Conservation (phyloP, 202 grass and related monocot genomes). For the Alloteropsis angusta region DNA sequence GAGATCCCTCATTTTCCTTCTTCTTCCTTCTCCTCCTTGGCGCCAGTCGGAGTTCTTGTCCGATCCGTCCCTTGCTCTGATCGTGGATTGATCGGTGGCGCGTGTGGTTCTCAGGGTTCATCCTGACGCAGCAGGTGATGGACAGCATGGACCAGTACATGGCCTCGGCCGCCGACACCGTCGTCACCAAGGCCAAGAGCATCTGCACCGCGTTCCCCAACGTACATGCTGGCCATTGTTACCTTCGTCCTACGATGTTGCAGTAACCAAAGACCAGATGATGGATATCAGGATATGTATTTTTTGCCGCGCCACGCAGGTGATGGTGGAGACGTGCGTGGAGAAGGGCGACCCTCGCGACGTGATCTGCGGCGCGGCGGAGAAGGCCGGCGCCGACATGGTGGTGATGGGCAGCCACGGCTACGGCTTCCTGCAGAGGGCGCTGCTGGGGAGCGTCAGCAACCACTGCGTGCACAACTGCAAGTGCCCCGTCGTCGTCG, state of each 20-base stretch:
- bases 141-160: conserved; percentile 25
- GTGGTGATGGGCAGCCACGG: conserved; percentile 50
- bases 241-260: too few species aligned
- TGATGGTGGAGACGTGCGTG: conserved; percentile 42
- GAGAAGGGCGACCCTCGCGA: conserved; percentile 37
- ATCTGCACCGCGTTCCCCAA: conserved; percentile 19
- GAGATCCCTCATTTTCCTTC: neutral
- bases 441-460: conserved; percentile 43
- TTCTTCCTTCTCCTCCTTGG: too few species aligned
- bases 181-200: conserved; percentile 20
- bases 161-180: neutral
- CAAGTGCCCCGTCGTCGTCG: conserved; percentile 41
- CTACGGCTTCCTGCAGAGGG: conserved; percentile 41
- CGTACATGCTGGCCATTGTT: too few species aligned
- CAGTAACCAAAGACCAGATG: too few species aligned
- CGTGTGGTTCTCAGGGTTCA: neutral
- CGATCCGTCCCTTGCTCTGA: too few species aligned
- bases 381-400: conserved; percentile 20
- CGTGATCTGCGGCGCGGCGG: conserved; percentile 34
- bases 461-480: conserved; percentile 43
- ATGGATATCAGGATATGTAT: too few species aligned
- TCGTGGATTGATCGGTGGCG: too few species aligned
- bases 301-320: neutral
- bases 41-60: too few species aligned
- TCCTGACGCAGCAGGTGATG: conserved; percentile 17